phyloP scores from a whole-genome alignment of 192 early-diverging fungal species.

The Umbelopsis vinacea region DNA sequence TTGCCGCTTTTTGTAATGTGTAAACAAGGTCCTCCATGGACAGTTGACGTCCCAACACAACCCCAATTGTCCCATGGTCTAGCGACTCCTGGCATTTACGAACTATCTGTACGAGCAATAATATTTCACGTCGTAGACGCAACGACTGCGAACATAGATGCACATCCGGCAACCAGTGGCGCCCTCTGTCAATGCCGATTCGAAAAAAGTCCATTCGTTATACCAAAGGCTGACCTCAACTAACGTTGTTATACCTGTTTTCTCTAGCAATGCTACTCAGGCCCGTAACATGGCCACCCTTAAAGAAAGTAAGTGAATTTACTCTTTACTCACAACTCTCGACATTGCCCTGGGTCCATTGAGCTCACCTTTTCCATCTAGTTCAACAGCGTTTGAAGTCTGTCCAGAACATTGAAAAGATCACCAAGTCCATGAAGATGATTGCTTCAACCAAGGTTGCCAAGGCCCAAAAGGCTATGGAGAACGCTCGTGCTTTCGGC shows the following conservation, averaged over 20 bases:
- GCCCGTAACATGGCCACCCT: conserved; percentile 93
- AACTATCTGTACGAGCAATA: too few relatives aligned
- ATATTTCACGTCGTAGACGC: too few relatives aligned
- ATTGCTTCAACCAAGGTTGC: conserved; percentile 99
- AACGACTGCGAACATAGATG: too few relatives aligned
- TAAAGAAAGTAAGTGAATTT: conserved; percentile 76
- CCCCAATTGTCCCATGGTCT: too few relatives aligned
- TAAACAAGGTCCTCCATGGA: conserved; percentile 1
- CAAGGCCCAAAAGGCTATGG: conserved; percentile 90
- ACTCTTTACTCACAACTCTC: not conserved
- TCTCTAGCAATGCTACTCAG: conserved; percentile 65
- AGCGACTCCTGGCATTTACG: too few relatives aligned
- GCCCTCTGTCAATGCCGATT: not conserved
- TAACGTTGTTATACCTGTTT: not conserved
- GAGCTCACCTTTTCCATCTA: conserved; percentile 33
- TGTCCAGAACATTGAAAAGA: conserved; percentile 97
- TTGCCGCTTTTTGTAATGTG: not conserved
- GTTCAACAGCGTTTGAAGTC: conserved; percentile 95
- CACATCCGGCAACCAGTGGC: too few relatives aligned
- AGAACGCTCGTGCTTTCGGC: conserved; percentile 81
- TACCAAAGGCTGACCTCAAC: not conserved
- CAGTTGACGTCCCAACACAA: too few relatives aligned
- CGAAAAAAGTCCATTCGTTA: not conserved
- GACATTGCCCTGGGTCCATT: not conserved
- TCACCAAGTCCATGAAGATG: conserved; percentile 99